These are phyloP conservation scores for Fusarium mexicanum DNA, from an alignment of 2,329 filamentous ascomycete species.

Conservation along the genomic window DNA sequence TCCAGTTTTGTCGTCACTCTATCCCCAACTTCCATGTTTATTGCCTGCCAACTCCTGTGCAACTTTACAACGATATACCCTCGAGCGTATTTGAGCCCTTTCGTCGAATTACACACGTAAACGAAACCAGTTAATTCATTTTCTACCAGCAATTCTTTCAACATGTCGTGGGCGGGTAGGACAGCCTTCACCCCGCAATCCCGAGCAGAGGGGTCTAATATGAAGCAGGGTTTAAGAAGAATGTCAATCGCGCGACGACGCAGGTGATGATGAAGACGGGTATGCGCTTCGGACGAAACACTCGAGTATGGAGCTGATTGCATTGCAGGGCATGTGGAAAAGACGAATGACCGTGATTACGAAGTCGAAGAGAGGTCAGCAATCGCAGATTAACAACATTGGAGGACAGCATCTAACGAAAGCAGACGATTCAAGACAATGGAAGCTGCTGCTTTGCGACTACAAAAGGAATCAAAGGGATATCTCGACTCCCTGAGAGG, in stretches of 20 bases:
- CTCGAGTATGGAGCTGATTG: conserved; percentile 15
- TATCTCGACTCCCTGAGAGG: conserved; percentile 95
- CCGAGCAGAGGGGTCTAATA: conserved; percentile 45
- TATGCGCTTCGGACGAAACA: conserved; percentile 49
- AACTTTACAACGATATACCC: conserved; percentile 29
- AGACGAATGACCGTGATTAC: conserved; percentile 98
- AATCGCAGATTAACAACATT: background rate
- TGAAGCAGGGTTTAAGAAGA: conserved; percentile 72
- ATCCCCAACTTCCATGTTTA: conserved; percentile 35
- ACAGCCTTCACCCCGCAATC: conserved; percentile 42
- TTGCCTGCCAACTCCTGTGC: conserved; percentile 34
- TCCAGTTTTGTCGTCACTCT: conserved; percentile 46
- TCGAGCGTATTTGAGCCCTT: conserved; percentile 25
- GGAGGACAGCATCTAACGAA: conserved; percentile 32
- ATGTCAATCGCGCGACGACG: conserved; percentile 98
- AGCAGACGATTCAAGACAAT: conserved; percentile 92
- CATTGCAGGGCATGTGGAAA: conserved; percentile 85
- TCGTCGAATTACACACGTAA: conserved; percentile 8
- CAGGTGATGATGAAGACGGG: conserved; percentile 99
- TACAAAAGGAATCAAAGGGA: conserved; percentile 98
- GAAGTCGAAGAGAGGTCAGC: conserved; percentile 90
- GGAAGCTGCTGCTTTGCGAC: conserved; percentile 89
- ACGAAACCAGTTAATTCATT: conserved; percentile 5
- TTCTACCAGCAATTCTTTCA: conserved; percentile 39
- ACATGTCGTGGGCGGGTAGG: conserved; percentile 78